phyloP scores from a whole-genome alignment of 257 asterid species.

The Apocynum venetum region DNA sequence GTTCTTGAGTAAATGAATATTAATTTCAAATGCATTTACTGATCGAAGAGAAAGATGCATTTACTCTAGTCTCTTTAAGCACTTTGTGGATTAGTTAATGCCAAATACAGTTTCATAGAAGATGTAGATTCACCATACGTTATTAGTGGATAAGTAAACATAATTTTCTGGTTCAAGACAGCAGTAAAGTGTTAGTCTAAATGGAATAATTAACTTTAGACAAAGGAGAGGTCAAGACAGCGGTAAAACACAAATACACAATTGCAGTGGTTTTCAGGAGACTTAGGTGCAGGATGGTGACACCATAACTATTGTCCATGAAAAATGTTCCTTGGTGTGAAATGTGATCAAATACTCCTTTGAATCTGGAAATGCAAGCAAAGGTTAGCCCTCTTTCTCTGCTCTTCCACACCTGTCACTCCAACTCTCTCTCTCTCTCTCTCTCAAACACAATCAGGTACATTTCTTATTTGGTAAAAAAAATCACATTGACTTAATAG shows the following conservation, averaged over 20 bases:
- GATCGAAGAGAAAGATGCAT: neutral
- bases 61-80: neutral
- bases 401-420: slow-evolving; percentile 7
- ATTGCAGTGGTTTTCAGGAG: neutral
- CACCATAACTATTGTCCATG: slow-evolving; percentile 21
- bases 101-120: neutral
- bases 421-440: neutral
- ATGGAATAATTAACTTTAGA: neutral
- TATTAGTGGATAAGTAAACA: neutral
- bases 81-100: neutral
- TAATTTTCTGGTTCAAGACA: neutral
- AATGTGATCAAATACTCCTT: slow-evolving; percentile 17
- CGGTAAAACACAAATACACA: neutral
- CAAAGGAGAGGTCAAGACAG: neutral
- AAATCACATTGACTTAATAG: neutral
- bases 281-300: slow-evolving; percentile 36
- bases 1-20: neutral
- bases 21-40: neutral
- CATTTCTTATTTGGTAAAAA: slow-evolving; percentile 9
- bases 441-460: neutral
- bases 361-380: slow-evolving; percentile 36
- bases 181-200: neutral
- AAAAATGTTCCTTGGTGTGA: slow-evolving; percentile 16
- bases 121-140: too few relatives aligned
- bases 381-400: slow-evolving; percentile 22